phyloP scores from a whole-genome alignment of 768 basidiomycete genomes.

The Hygrocybe coccinea region DNA sequence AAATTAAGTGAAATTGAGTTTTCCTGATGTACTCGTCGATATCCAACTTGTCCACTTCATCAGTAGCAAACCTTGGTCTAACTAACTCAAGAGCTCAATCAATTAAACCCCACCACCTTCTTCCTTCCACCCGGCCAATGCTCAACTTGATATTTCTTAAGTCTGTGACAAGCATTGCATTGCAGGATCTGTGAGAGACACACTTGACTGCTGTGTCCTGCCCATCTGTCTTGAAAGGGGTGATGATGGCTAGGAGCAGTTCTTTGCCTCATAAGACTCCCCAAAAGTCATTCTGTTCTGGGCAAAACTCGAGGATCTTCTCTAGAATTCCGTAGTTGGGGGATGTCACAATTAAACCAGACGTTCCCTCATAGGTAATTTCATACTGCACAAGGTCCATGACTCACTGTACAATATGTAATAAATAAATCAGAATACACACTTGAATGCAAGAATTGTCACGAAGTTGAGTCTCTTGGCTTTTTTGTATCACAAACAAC shows the following conservation, averaged over 20 bases:
- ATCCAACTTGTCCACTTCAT: neutral
- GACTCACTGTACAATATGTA: neutral
- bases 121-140: conserved; percentile 8
- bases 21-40: too few relatives aligned
- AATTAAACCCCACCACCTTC: conserved; percentile 12
- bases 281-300: neutral
- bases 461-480: neutral
- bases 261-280: neutral
- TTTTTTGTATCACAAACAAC: neutral
- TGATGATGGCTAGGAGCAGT: conserved; percentile 11
- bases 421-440: neutral
- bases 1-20: too few relatives aligned
- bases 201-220: conserved; percentile 11
- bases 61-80: conserved; percentile 7
- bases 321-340: conserved; percentile 13
- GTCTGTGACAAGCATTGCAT: conserved; percentile 8
- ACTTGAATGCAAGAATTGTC: conserved; percentile 3
- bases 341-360: neutral
- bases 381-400: neutral
- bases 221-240: conserved; percentile 10
- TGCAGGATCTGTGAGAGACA: neutral
- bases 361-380: neutral
- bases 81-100: conserved; percentile 8
- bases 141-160: conserved; percentile 9
- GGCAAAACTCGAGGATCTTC: conserved; percentile 10